Evolutionary conservation across 2,329 filamentous ascomycete genomes (phyloP), one percentile per base, ranked within the genome.

Genomic region (Exophiala oligosperma): DNA sequence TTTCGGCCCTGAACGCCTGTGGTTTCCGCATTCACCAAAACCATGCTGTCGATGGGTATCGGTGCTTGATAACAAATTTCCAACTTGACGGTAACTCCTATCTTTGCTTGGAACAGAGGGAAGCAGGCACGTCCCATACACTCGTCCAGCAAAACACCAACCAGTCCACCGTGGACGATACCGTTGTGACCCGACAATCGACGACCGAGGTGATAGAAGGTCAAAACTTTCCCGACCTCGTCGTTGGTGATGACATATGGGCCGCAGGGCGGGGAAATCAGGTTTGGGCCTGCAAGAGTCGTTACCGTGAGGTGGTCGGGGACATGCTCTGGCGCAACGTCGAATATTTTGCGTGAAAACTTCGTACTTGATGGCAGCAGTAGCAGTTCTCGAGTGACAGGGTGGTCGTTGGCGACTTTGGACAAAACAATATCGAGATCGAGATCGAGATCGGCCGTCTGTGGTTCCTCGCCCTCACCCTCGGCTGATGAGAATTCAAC

Each of bases 11-110:
- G 71, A 5, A 73, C 70, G 59, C 67, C 67, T 1, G 67, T 67
- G 41, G 70, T 72, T 63, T 69, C 61, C 1, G 71, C 70, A 11
- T 64, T 60, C 54, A 74, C 50, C 28, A 73, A 66, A 66, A 72
- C 72, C 54, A 73, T 38, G 12, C 68, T 63, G 32, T 70, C 69
- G 29, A 70, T 69, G 21, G 67, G 54, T 4, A 70, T 70, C 0
- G 72, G 72, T 54, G 70, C 70, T 47, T 70, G 65, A 50, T 69
- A 74, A 67, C 72, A 68, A 32, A 74, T 68, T 57, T 70, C 73
- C 49, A 74, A 52, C 57, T 73, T 72, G 14, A 71, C 72, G 23
- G 72, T 74, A 68, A 74, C 73, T 4, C 70, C 72, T 46, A 71
- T 47, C 11, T 71, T 71, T 47, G 66, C 72, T 14, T 64, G 61